phyloP scores from a whole-genome alignment of 352 stramenopile genomes.

The Globisporangium abappressorium region DNA sequence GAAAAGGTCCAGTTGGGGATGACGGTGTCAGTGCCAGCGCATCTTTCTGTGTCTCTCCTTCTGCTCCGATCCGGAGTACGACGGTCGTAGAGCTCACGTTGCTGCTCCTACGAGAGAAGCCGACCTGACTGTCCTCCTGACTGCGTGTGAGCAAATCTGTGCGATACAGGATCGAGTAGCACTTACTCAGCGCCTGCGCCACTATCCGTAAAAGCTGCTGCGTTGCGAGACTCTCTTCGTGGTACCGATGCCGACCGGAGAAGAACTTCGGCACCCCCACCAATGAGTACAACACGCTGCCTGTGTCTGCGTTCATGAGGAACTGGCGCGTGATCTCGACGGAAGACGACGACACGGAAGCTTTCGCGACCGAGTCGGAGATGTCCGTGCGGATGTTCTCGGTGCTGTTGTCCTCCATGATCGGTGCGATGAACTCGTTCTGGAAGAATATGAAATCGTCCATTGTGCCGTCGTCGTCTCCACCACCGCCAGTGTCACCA shows the following conservation, averaged over 20 bases:
- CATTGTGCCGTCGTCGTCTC: slow-evolving; percentile 18
- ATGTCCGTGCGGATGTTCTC: slow-evolving; percentile 15
- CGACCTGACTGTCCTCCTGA: slow-evolving; percentile 11
- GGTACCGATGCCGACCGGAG: slow-evolving; percentile 1
- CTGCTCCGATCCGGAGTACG: slow-evolving; percentile 9
- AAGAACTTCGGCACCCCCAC: background rate
- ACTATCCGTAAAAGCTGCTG: slow-evolving; percentile 25
- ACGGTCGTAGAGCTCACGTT: slow-evolving; percentile 12
- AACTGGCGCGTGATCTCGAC: slow-evolving; percentile 28
- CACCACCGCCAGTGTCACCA: background rate
- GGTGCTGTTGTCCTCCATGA: slow-evolving; percentile 29
- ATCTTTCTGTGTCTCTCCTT: slow-evolving; percentile 1
- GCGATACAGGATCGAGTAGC: slow-evolving; percentile 23
- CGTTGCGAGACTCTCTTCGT: slow-evolving; percentile 16
- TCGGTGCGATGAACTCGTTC: slow-evolving; percentile 25
- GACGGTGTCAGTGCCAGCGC: background rate
- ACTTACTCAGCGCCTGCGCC: slow-evolving; percentile 28
- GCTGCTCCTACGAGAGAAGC: background rate
- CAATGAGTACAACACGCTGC: slow-evolving; percentile 23
- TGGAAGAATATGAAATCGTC: slow-evolving; percentile 47
- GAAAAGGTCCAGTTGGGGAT: slow-evolving; percentile 1
- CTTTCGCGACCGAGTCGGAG: slow-evolving; percentile 13
- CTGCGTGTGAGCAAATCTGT: slow-evolving; percentile 13
- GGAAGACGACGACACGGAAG: background rate
- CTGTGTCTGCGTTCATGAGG: slow-evolving; percentile 38